These are phyloP conservation scores for Entomortierella beljakovae DNA, from an alignment of 192 early-diverging fungal genomes.

Conservation along the genomic window DNA sequence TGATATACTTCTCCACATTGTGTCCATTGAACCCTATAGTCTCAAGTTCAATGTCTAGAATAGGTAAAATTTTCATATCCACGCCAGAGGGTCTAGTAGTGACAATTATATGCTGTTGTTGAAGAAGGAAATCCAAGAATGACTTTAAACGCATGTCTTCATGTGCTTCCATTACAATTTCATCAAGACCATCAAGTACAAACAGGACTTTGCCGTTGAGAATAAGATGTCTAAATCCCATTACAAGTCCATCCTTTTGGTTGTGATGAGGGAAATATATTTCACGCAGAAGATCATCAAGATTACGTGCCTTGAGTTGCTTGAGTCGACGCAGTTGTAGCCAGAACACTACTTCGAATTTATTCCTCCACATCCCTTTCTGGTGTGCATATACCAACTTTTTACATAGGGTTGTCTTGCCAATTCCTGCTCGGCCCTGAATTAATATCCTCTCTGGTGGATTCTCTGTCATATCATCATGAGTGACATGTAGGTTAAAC, in stretches of 20 bases:
- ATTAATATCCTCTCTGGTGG: slow-evolving; percentile 24
- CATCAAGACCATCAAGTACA: slow-evolving; percentile 29
- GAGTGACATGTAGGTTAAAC: too few relatives aligned
- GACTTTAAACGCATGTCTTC: background rate
- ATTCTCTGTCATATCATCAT: background rate
- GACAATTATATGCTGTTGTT: slow-evolving; percentile 7
- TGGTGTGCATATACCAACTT: slow-evolving; percentile 21
- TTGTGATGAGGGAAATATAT: background rate
- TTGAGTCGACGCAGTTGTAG: slow-evolving; percentile 21
- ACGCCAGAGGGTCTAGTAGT: slow-evolving; percentile 18
- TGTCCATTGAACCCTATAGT: slow-evolving; percentile 20
- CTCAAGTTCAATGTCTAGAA: slow-evolving; percentile 12
- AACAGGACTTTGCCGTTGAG: slow-evolving; percentile 22
- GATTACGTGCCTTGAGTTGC: background rate
- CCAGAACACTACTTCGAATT: slow-evolving; percentile 18
- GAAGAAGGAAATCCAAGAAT: slow-evolving; percentile 3
- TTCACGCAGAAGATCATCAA: slow-evolving; percentile 6
- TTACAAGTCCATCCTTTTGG: background rate
- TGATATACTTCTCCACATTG: slow-evolving; percentile 1
- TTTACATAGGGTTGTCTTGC: slow-evolving; percentile 35
- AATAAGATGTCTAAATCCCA: background rate
- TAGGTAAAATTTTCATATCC: slow-evolving; percentile 1
- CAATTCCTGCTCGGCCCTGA: slow-evolving; percentile 32
- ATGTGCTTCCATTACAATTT: slow-evolving; percentile 7
- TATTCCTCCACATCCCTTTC: slow-evolving; percentile 12